Evolutionary conservation across 2,329 filamentous ascomycete genomes (phyloP), one percentile per base, ranked within the genome.

Genomic region (Aspergillus novoparasiticus): DNA sequence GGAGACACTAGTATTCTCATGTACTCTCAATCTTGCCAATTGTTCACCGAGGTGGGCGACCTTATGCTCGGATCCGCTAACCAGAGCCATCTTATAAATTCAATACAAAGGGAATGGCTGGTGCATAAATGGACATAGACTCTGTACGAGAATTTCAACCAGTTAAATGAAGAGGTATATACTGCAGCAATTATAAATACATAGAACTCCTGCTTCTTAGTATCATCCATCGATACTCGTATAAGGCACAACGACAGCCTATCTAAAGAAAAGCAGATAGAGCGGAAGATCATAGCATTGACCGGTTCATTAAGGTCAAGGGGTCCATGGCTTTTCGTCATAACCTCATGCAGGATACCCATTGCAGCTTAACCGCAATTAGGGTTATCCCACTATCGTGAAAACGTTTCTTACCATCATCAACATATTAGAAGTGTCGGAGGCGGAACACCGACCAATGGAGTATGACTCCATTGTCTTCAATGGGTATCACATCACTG

Each of bases 301-400:
- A 62, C 58, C 55, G 57, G 60, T 43, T 60, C 60, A 59, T 62
- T 32, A 64, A 53, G 54, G 55, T 28, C 58, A 61, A 36, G 46
- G 14, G 55, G 53, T 50, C 28, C 45, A 48, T 58, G 46, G 23
- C 50, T 46, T 53, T 65, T 46, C 34, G 56, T 65, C 63, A 51
- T 63, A 65, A 58, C n/a, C 58, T 65, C 60, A 51, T 64, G 34
- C 43, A 21, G 32, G 28, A 48, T 58, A 32, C 39, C 23, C 45
- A 58, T 58, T 16, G 21, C 23, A 36, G 51, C 12, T 54, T 32
- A 60, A 50, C 11, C 39, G 34, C 36, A 46, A 48, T 21, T 6
- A 54, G 23, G 36, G 46, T 4, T 48, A 43, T 48, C 36, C 45
- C 34, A 19, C 34, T 51, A 30, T 59, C 39, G 43, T 55, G 19